Conservation (phyloP, 1,284 basidiomycete genomes). For the Rhodotorula sp. region DNA sequence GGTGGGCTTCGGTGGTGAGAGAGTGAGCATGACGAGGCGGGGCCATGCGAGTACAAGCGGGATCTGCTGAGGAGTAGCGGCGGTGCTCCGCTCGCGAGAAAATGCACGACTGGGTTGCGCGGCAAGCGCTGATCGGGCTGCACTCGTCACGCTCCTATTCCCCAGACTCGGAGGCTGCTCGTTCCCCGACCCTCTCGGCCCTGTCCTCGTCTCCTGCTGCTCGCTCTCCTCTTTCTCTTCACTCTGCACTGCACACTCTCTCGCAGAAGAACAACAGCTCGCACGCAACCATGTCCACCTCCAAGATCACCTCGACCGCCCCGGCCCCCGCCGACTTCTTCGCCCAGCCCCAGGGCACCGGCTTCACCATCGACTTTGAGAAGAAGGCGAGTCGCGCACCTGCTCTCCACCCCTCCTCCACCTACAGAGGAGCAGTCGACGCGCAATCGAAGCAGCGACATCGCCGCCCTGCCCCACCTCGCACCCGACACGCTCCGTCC, state of each 20-base stretch:
- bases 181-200: no score
- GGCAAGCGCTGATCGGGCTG: no score
- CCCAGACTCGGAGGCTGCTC: no score
- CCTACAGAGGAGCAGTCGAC: neutral
- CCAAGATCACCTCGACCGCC: slow-evolving; percentile 23
- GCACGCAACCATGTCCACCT: slow-evolving; percentile 16
- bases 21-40: no score
- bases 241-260: neutral
- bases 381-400: slow-evolving; percentile 8
- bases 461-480: neutral
- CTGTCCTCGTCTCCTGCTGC: neutral
- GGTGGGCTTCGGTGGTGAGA: no score
- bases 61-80: no score
- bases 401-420: neutral
- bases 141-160: neutral
- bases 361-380: slow-evolving; percentile 35
- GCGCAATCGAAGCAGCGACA: neutral
- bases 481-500: no score
- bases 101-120: neutral
- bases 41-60: no score
- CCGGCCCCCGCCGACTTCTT: slow-evolving; percentile 32
- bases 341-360: slow-evolving; percentile 20
- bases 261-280: no score
- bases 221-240: neutral
- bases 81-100: neutral